Conservation (phyloP, 1,139 yeast genomes). For the Wickerhamomyces sp. region DNA sequence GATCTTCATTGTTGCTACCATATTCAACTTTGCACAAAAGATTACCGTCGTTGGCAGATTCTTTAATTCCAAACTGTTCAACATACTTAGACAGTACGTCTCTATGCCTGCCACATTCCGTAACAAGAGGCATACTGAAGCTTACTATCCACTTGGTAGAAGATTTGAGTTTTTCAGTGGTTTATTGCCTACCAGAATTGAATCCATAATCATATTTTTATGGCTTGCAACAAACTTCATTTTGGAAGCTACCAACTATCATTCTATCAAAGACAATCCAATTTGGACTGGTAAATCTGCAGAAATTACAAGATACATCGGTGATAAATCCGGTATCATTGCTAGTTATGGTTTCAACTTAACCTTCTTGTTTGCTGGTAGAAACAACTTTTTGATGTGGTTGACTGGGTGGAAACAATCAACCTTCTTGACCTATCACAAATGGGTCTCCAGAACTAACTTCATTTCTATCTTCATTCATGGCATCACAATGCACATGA, state of each 20-base stretch:
- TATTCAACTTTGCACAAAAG: conserved; percentile 30
- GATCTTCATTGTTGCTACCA: conserved; percentile 34
- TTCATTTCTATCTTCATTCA: conserved; percentile 32
- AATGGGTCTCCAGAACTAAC: conserved; percentile 57
- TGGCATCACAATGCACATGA: conserved; percentile 19
- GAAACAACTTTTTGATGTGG: conserved; percentile 63
- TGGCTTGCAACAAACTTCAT: conserved; percentile 39
- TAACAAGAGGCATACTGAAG: conserved; percentile 2
- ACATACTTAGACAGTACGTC: conserved; percentile 3
- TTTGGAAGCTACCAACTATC: conserved; percentile 34
- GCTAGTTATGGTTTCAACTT: conserved; percentile 42
- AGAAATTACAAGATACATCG: conserved; percentile 54
- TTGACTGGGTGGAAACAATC: conserved; percentile 63
- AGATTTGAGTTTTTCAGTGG: conserved; percentile 10
- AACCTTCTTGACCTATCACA: conserved; percentile 58
- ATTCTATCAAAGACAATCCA: conserved; percentile 34
- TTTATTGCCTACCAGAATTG: conserved; percentile 52
- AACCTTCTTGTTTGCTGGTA: conserved; percentile 53
- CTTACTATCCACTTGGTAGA: background rate
- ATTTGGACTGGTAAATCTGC: conserved; percentile 33
- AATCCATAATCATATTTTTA: conserved; percentile 39
- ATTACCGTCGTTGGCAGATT: conserved; percentile 2
- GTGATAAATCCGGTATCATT: conserved; percentile 54
- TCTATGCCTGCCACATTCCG: conserved; percentile 3
- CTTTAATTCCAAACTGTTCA: conserved; percentile 1